Base-by-base conservation (phyloP, 2,329 filamentous ascomycete genomes). In the Plectosphaerella cucumerina region DNA sequence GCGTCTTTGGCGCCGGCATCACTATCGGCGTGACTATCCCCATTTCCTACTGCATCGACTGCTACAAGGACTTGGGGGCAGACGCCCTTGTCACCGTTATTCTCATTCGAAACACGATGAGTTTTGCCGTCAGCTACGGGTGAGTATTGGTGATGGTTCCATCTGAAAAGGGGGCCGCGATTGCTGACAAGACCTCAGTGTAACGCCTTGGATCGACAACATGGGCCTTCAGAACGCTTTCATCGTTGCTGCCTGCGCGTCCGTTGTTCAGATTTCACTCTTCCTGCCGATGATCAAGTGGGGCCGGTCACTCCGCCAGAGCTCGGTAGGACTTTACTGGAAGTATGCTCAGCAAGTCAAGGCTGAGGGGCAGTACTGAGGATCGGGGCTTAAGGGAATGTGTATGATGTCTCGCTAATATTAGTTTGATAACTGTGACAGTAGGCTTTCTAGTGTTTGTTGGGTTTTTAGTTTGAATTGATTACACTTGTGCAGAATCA, bases 1-100 rank as follows among this genome's bases (percentile, higher is more conserved):
- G 65, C 5, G 55, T 60, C 2, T 61, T 70, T 0, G 62, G 68
- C 0, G 64, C 67, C 5, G 62, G 64, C 3, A 64, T 61, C 33
- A 65, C 67, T 2, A 59, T 65, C 21, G 70, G 70, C 4, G 48
- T 69, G 20, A 66, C 70, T 1, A 59, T 74, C 1, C 62, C 65
- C 20, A 63, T 74, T 18, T 64, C 66, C 17, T 74, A 74, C 45
- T 50, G 69, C n/a, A 64, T 74, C 48, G 70, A 74, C 50, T 65
- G 65, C 17, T 74, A 70, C 53, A 65, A 66, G 26, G 69, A 73
- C 4, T 60, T 74, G 5, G 63, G 65, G 2, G 68, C 66, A 2
- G 71, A 74, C 23, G 66, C 67, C 1, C 59, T 74, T 8, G 69
- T 68, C 0, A 67, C 69, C 0, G 61, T 69, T 34, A 74, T 74